These are phyloP conservation scores for Sporothrix variecibatus DNA, from an alignment of 2,329 filamentous ascomycete genomes.

Conservation along the genomic window DNA sequence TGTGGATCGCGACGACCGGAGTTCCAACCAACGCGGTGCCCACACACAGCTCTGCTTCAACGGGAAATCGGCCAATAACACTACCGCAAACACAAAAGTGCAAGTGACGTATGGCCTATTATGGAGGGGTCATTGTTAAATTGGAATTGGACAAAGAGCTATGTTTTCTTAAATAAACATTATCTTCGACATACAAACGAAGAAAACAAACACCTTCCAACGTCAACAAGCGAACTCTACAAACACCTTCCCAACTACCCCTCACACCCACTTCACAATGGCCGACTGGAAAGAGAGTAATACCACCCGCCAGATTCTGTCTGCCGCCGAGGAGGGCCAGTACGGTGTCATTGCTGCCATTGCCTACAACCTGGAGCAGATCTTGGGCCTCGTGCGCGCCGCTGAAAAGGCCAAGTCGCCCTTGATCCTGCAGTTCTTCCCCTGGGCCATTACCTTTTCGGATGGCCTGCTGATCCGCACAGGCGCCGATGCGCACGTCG, in stretches of 20 bases:
- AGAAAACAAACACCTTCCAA: too few species aligned
- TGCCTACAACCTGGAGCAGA: conserved; percentile 69
- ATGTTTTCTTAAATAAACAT: not conserved
- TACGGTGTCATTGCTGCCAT: conserved; percentile 37
- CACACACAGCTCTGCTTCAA: not conserved
- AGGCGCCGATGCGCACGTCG: conserved; percentile 54
- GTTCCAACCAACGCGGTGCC: not conserved
- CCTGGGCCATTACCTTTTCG: conserved; percentile 60
- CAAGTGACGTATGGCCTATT: not conserved
- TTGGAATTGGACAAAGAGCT: not conserved
- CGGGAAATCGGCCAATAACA: not conserved
- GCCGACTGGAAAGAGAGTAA: conserved; percentile 1
- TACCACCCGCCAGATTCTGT: conserved; percentile 21
- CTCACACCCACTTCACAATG: not conserved
- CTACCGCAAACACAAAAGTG: not conserved
- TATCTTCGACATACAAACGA: not conserved
- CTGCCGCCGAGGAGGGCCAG: conserved; percentile 17
- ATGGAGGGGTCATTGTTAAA: not conserved
- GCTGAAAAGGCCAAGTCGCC: conserved; percentile 68
- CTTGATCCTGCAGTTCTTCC: conserved; percentile 68
- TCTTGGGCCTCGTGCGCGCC: conserved; percentile 66
- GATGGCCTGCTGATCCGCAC: conserved; percentile 44
- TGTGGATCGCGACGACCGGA: not conserved
- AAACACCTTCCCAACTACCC: not conserved
- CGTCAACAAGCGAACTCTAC: not conserved